Evolutionary conservation across 2,329 filamentous ascomycete genomes (phyloP).

Genomic region (Zasmidium citrigriseum): DNA sequence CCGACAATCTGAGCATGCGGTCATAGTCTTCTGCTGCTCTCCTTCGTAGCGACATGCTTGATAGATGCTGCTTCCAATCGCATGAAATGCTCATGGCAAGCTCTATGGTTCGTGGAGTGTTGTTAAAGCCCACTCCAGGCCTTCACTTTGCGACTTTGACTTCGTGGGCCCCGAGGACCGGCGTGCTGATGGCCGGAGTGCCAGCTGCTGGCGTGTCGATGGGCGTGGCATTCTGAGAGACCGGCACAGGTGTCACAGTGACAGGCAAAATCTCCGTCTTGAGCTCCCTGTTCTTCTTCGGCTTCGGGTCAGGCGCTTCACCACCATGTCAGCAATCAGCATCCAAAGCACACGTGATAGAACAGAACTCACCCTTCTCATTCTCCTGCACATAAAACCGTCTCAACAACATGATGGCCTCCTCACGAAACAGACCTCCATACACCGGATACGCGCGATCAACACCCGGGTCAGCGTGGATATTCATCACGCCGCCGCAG

Average conservation of each 20-base stretch:
- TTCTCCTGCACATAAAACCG: conserved; percentile 99
- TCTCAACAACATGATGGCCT: conserved; percentile 87
- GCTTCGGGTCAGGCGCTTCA: conserved; percentile 64
- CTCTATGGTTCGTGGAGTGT: no score
- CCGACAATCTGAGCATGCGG: no score
- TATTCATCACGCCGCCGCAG: conserved; percentile 86
- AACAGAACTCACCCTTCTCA: conserved; percentile 67
- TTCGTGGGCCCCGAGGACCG: conserved; percentile 21
- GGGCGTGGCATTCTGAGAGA: conserved; percentile 4
- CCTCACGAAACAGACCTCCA: conserved; percentile 84
- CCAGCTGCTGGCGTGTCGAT: background rate
- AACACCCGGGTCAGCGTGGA: conserved; percentile 74
- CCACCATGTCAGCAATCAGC: conserved; percentile 6
- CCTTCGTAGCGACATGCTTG: no score
- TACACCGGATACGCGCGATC: conserved; percentile 80
- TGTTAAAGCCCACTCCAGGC: no score
- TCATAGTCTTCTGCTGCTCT: no score
- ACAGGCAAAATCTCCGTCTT: conserved; percentile 60
- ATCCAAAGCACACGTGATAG: background rate
- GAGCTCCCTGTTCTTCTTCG: conserved; percentile 64
- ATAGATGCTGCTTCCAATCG: background rate
- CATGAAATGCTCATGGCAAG: background rate
- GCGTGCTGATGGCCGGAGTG: conserved; percentile 15
- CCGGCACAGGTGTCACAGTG: conserved; percentile 30
- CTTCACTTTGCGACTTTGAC: conserved; percentile 7